Base-by-base conservation (phyloP, 805 yeast genomes). In the Zygoascus biomembranicola region DNA sequence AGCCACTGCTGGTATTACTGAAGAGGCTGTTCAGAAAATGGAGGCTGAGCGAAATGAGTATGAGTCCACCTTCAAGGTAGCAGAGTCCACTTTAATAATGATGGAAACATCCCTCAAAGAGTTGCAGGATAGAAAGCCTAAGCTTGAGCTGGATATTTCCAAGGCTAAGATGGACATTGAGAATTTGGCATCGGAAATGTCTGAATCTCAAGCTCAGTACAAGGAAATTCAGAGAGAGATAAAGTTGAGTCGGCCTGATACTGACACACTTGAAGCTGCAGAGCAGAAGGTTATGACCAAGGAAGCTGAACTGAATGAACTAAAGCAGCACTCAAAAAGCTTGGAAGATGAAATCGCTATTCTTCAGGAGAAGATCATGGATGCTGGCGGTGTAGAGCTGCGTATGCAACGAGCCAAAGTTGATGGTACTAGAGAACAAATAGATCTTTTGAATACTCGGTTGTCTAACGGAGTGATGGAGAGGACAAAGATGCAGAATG, bases 341-440 rank as follows among this genome's bases (percentile, higher is more conserved):
- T 67, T 79, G 43, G 87, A 81, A 64, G 63, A 67, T 6, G 73
- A 78, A 54, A 85, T 94, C 43, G 73, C 75, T 11, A 73, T 61
- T 0, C 69, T 90, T 2, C 90, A 89, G 59, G 87, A 84, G 53
- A 77, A 82, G 63, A 88, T 94, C 42, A 81, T 90, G 87, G 84
- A 86, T 49, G 84, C 88, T 52, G 99, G 99, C 52, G 99, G 99
- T 56, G 84, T 87, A 8, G 82, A 82, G 57, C 73, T 94, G 58
- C 81, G 87, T 53, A 67, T 86, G 56, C 97, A 90, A 62, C 85
- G 81, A 56, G 79, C 95, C 1, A 85, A 82, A 63, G 96, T 94
- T 8, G 90, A 82, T 61, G 85, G 95, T 1, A 73, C 85, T 35
- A 73, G 74, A 44, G 87, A 85, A 60, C 78, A 80, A 61, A 77